Conservation (phyloP, 352 stramenopile genomes). For the Pilasporangium apinafurcum region DNA sequence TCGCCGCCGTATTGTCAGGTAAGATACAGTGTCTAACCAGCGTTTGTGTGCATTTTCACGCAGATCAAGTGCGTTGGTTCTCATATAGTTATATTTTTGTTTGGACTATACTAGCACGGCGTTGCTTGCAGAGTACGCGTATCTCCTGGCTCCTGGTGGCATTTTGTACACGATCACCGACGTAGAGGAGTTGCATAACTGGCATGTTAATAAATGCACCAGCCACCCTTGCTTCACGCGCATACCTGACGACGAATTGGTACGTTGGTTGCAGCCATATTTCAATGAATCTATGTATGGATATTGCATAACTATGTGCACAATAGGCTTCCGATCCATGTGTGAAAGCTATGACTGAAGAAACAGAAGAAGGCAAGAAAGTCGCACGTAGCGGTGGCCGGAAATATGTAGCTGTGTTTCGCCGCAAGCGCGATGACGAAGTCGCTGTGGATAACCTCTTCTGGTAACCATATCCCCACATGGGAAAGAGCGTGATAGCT, state of each 20-base stretch:
- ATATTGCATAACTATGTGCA: slow-evolving; percentile 11
- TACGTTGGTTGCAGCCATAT: slow-evolving; percentile 15
- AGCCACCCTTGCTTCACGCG: slow-evolving; percentile 91
- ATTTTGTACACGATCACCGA: slow-evolving; percentile 99
- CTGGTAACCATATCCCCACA: slow-evolving; percentile 24
- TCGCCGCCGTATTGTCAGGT: slow-evolving; percentile 89
- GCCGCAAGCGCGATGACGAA: slow-evolving; percentile 55
- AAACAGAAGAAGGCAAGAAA: slow-evolving; percentile 99
- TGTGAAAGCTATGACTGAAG: slow-evolving; percentile 93
- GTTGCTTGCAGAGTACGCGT: slow-evolving; percentile 97
- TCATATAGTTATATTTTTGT: no score
- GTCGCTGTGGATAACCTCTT: slow-evolving; percentile 59
- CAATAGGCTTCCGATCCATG: slow-evolving; percentile 88
- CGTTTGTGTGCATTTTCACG: not conserved
- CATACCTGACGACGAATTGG: slow-evolving; percentile 84
- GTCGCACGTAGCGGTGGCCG: slow-evolving; percentile 87
- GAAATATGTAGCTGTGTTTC: slow-evolving; percentile 86
- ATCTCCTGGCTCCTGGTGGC: slow-evolving; percentile 88
- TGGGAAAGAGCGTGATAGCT: no score
- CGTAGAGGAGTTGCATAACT: slow-evolving; percentile 97
- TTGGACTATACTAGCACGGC: slow-evolving; percentile 44
- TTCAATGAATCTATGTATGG: not conserved
- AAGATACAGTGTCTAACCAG: slow-evolving; percentile 7
- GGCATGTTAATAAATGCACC: slow-evolving; percentile 94
- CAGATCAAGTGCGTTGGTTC: no score